Conservation (phyloP, 176 grass and related monocot genomes). For the Carex parvula region DNA sequence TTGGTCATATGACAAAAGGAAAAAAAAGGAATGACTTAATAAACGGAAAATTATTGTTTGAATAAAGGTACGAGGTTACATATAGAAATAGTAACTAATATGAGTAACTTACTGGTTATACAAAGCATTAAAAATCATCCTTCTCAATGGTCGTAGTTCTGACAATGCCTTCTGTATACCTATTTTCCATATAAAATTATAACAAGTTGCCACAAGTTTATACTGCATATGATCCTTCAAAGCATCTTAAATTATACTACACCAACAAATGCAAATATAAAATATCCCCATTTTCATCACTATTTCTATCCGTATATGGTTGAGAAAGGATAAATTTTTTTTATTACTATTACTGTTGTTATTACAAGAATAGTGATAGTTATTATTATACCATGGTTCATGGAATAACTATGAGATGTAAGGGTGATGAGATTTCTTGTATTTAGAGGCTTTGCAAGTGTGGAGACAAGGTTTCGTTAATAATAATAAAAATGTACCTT, state of each 20-base stretch:
- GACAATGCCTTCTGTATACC: constrained; percentile 77
- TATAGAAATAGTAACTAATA: background rate
- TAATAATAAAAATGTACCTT: constrained; percentile 42
- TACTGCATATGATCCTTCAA: background rate
- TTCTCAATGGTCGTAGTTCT: constrained; percentile 85
- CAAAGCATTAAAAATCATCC: constrained; percentile 90
- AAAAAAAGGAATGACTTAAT: constrained; percentile 28
- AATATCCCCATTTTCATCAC: background rate
- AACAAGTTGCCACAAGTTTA: constrained; percentile 6
- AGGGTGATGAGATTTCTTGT: background rate
- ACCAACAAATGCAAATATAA: background rate
- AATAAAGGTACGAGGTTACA: constrained; percentile 23
- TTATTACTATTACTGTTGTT: background rate
- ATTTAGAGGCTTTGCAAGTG: background rate
- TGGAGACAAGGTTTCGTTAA: background rate
- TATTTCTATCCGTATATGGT: background rate
- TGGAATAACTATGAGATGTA: background rate
- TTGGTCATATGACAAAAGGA: background rate
- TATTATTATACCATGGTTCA: background rate
- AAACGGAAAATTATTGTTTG: constrained; percentile 15
- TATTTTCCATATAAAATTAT: constrained; percentile 37
- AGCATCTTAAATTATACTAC: background rate
- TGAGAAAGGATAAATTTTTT: background rate
- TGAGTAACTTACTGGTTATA: constrained; percentile 70
- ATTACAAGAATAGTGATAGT: background rate